A percentile compares a stretch with the other conserved stretches of the same genome.
phyloP scores from a whole-genome alignment of 495 filamentous ascomycete genomes.

The Neurospora terricola region DNA sequence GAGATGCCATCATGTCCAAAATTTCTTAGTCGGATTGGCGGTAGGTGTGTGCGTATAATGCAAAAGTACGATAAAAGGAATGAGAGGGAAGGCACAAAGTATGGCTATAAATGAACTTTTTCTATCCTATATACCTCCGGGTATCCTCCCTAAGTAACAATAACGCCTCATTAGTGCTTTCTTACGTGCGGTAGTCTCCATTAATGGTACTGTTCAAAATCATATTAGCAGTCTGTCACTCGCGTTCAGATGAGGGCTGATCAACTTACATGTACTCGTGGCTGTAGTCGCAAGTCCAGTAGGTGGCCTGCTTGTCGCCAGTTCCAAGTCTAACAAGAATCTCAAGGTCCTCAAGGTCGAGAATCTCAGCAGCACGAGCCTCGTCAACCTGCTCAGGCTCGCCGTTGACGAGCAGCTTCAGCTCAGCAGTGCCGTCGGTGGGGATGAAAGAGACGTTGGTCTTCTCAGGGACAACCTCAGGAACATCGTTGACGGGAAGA shows the following conservation, averaged over 20 bases:
- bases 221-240: slow-evolving; percentile 4
- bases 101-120: not conserved
- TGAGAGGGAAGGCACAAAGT: not conserved
- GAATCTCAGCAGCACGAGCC: slow-evolving; percentile 62
- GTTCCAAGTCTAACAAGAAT: slow-evolving; percentile 65
- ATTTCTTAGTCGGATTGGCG: not conserved
- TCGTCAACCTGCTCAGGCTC: slow-evolving; percentile 94
- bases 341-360: slow-evolving; percentile 79
- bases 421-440: slow-evolving; percentile 63
- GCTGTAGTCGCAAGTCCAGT: slow-evolving; percentile 97
- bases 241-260: not conserved
- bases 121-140: not conserved
- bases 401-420: slow-evolving; percentile 81
- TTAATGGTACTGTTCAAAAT: slow-evolving; percentile 60
- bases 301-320: slow-evolving; percentile 65
- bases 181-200: slow-evolving; percentile 75
- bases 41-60: not conserved
- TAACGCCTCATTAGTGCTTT: not conserved
- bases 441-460: slow-evolving; percentile 91
- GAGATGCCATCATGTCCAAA: not conserved
- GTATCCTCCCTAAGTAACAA: not conserved
- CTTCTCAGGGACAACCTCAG: slow-evolving; percentile 64
- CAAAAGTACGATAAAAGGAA: not conserved
- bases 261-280: slow-evolving; percentile 73
- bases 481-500: slow-evolving; percentile 41